Conservation (phyloP, 2,329 filamentous ascomycete species). For the Colletotrichum euphorbiae region DNA sequence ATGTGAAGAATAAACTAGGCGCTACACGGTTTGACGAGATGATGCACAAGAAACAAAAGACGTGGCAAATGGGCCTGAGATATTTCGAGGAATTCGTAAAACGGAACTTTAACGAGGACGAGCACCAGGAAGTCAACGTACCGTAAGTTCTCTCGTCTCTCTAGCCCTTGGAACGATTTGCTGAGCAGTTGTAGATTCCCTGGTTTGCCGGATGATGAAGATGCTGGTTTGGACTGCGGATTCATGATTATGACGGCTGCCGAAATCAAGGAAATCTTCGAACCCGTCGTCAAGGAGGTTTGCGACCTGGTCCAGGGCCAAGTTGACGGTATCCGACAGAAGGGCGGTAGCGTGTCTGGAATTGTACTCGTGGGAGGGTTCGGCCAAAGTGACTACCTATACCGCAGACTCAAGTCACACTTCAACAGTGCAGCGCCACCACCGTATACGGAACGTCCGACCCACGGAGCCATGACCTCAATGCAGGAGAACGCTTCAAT, state of each 20-base stretch:
- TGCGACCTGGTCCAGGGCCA: conserved; percentile 76
- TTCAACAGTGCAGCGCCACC: conserved; percentile 71
- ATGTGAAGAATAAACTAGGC: conserved; percentile 76
- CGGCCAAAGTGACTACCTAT: conserved; percentile 82
- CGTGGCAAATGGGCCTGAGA: conserved; percentile 81
- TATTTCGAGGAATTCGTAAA: conserved; percentile 91
- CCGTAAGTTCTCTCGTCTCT: conserved; percentile 61
- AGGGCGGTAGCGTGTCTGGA: conserved; percentile 74
- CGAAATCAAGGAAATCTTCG: conserved; percentile 79
- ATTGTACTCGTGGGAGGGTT: conserved; percentile 87
- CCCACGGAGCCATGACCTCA: conserved; percentile 66
- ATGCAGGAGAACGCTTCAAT: conserved; percentile 67
- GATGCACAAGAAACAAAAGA: conserved; percentile 81
- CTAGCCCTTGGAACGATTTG: background rate
- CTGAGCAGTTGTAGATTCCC: conserved; percentile 65
- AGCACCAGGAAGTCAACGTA: conserved; percentile 81
- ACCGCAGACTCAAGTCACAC: conserved; percentile 75
- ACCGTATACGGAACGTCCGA: conserved; percentile 76
- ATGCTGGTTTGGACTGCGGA: conserved; percentile 78
- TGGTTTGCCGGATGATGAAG: conserved; percentile 80
- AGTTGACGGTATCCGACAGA: conserved; percentile 70
- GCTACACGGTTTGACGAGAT: conserved; percentile 76
- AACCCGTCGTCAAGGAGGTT: conserved; percentile 78
- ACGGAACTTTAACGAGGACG: conserved; percentile 83
- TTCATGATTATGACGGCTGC: conserved; percentile 79